These are phyloP conservation scores for Rhizophagus prolifer DNA, from an alignment of 192 early-diverging fungal genomes.

Conservation along the genomic window DNA sequence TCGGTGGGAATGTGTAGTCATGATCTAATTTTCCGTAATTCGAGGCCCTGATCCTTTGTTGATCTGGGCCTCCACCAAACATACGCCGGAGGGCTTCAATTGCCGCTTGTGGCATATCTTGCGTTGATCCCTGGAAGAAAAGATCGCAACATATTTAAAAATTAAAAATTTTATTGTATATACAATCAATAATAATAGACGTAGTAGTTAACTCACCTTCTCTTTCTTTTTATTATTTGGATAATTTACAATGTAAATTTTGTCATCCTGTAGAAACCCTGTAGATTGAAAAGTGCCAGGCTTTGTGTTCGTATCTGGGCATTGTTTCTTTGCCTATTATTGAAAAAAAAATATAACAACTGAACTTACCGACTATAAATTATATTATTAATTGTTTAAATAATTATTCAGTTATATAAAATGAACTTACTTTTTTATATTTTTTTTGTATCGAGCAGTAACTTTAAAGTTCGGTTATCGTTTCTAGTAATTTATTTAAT, in stretches of 20 bases:
- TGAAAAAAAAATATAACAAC: not conserved
- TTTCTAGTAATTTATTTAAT: too few relatives aligned
- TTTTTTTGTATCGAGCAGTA: too few relatives aligned
- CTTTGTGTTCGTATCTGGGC: constrained; percentile 6
- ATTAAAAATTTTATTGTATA: too few relatives aligned
- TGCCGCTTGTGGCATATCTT: constrained; percentile 5
- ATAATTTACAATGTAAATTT: constrained; percentile 1
- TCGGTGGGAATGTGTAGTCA: constrained; percentile 7
- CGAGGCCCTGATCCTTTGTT: not conserved
- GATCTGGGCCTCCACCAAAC: constrained; percentile 7
- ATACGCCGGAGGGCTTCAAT: not conserved
- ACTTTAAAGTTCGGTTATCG: too few relatives aligned
- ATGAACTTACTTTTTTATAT: too few relatives aligned
- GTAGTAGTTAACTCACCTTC: not conserved
- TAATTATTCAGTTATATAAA: too few relatives aligned
- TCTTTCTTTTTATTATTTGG: not conserved
- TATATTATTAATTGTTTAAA: too few relatives aligned
- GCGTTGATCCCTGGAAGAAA: not conserved
- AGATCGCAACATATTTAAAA: not conserved
- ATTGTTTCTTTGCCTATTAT: not conserved
- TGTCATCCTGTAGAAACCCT: constrained; percentile 3
- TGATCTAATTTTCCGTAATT: constrained; percentile 8
- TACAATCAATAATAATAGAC: too few relatives aligned
- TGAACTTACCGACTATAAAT: too few relatives aligned
- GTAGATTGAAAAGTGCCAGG: constrained; percentile 16